Conservation (phyloP, 1,139 yeast species). For the Nakaseomyces uthaithaninus region DNA sequence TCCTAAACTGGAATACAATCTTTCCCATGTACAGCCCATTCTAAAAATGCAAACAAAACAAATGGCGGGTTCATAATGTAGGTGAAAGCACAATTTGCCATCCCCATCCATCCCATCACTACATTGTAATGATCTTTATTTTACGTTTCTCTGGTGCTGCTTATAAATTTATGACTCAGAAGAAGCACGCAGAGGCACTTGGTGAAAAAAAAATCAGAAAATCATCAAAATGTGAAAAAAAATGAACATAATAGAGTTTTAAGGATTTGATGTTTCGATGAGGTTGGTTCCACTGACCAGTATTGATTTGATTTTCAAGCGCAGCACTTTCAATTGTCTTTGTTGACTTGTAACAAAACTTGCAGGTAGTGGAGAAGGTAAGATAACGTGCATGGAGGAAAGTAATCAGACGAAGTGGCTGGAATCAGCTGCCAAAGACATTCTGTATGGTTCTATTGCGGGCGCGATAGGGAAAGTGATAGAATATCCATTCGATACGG, state of each 20-base stretch:
- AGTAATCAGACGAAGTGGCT: slow-evolving; percentile 6
- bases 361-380: no score
- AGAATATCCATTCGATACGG: slow-evolving; percentile 89
- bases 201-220: not conserved
- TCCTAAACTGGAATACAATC: not conserved
- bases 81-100: no score
- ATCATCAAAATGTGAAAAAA: not conserved
- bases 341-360: no score
- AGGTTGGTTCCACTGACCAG: no score
- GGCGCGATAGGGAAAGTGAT: slow-evolving; percentile 80
- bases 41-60: not conserved
- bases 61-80: no score
- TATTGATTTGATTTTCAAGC: no score
- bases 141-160: not conserved
- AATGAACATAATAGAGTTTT: no score
- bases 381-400: not conserved
- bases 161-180: not conserved
- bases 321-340: no score
- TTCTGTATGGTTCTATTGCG: slow-evolving; percentile 38
- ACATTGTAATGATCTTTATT: no score
- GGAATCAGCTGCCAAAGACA: slow-evolving; percentile 22
- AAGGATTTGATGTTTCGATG: no score
- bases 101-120: no score
- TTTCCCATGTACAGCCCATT: not conserved
- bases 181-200: not conserved